A percentile compares a stretch with the other conserved stretches of the same genome.
Conservation (phyloP, 176 grass and related monocot species). For the Carex kokanica region DNA sequence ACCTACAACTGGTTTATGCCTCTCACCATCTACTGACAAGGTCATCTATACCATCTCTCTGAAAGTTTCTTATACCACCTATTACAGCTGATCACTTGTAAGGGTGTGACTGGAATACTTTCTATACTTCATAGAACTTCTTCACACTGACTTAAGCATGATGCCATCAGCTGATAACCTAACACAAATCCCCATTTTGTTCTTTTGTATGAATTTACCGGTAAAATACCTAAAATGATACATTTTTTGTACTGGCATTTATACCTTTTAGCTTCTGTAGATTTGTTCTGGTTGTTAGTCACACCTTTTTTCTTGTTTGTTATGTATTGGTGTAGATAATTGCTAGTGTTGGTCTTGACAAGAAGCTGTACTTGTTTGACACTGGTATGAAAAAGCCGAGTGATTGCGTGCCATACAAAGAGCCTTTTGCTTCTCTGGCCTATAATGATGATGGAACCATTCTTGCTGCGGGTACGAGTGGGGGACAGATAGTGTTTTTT, state of each 20-base stretch:
- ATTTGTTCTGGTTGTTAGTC: not conserved
- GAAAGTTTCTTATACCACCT: not conserved
- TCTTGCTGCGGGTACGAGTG: conserved; percentile 87
- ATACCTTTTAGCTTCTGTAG: conserved; percentile 9
- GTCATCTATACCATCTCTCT: conserved; percentile 34
- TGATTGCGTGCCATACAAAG: conserved; percentile 73
- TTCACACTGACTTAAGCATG: not conserved
- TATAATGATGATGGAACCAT: conserved; percentile 90
- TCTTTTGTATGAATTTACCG: not conserved
- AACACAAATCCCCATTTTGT: not conserved
- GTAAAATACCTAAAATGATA: conserved; percentile 14
- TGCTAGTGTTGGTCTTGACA: conserved; percentile 87
- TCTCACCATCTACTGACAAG: conserved; percentile 94
- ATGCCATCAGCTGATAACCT: not conserved
- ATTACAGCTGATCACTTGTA: not conserved
- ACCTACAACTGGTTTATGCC: conserved; percentile 85
- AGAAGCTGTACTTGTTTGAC: conserved; percentile 81
- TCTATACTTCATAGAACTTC: not conserved
- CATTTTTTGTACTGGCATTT: conserved; percentile 28
- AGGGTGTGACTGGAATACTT: conserved; percentile 9
- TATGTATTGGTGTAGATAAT: conserved; percentile 55
- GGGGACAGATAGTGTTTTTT: conserved; percentile 92
- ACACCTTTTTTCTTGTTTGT: conserved; percentile 27
- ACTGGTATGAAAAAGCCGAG: conserved; percentile 64
- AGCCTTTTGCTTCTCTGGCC: conserved; percentile 87